phyloP scores from a whole-genome alignment of 1,139 yeast species.

The Groenewaldozyma sp. region DNA sequence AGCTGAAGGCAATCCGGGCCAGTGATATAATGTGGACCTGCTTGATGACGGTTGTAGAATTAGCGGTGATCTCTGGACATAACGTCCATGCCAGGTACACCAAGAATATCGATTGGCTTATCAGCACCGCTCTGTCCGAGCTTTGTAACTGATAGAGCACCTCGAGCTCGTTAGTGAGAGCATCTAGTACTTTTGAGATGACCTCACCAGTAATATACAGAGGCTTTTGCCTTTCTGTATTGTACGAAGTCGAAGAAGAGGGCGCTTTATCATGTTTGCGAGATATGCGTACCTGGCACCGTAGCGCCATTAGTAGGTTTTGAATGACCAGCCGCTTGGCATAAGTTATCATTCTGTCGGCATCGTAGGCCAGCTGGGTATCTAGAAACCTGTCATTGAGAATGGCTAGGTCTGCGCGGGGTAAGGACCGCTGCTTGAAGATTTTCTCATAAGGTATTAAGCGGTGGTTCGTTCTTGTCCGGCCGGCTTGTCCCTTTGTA shows the following conservation, averaged over 20 bases:
- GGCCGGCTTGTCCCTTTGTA: too few species aligned
- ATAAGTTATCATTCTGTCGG: background rate
- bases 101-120: conserved; percentile 17
- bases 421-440: background rate
- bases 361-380: background rate
- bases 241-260: too few species aligned
- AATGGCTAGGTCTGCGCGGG: background rate
- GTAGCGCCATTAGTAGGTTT: background rate
- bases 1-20: conserved; percentile 44
- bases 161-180: conserved; percentile 12
- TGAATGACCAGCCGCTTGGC: conserved; percentile 2
- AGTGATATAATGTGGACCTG: conserved; percentile 35
- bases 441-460: background rate
- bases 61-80: conserved; percentile 7
- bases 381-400: conserved; percentile 3
- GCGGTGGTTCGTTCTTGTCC: too few species aligned
- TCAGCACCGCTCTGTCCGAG: conserved; percentile 5
- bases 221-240: too few species aligned
- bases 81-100: conserved; percentile 19
- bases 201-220: background rate
- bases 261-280: too few species aligned
- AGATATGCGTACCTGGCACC: background rate
- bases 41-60: background rate
- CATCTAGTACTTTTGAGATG: background rate
- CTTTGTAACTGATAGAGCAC: conserved; percentile 10